Evolutionary conservation across 805 yeast species (phyloP).

Genomic region (Saccharomycopsis fodiens): DNA sequence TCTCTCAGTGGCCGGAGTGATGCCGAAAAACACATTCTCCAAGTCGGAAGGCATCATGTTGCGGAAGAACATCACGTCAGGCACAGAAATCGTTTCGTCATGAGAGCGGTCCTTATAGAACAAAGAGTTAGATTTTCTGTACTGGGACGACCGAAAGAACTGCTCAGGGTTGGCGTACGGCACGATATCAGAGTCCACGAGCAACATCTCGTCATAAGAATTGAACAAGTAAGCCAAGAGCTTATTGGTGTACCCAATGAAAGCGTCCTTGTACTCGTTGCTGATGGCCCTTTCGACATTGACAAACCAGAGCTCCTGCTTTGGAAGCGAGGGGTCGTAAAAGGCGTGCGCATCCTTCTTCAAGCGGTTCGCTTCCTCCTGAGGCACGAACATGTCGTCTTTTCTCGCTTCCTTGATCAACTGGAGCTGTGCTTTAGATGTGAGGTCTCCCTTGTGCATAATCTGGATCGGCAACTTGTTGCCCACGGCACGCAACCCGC

Average conservation of each 20-base stretch:
- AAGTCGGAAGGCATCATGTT: conserved; percentile 31
- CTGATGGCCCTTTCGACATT: conserved; percentile 25
- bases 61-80: conserved; percentile 30
- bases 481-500: conserved; percentile 25
- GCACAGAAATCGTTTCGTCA: conserved; percentile 10
- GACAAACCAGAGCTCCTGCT: conserved; percentile 36
- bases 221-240: conserved; percentile 37
- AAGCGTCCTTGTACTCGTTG: conserved; percentile 21
- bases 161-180: conserved; percentile 33
- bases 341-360: not conserved
- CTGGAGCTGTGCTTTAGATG: conserved; percentile 25
- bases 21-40: conserved; percentile 23
- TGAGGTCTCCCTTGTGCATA: conserved; percentile 26
- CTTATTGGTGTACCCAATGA: conserved; percentile 37
- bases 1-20: conserved; percentile 16
- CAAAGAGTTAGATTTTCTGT: conserved; percentile 28
- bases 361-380: conserved; percentile 3
- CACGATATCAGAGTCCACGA: conserved; percentile 49
- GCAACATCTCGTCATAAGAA: conserved; percentile 42
- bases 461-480: conserved; percentile 28
- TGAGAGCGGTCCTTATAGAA: conserved; percentile 41
- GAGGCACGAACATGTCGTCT: conserved; percentile 4
- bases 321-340: conserved; percentile 24
- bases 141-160: conserved; percentile 29
- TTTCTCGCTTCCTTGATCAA: conserved; percentile 32